These are phyloP conservation scores for Paecilomyces sp. DNA, from an alignment of 2,329 filamentous ascomycete genomes.

Conservation along the genomic window DNA sequence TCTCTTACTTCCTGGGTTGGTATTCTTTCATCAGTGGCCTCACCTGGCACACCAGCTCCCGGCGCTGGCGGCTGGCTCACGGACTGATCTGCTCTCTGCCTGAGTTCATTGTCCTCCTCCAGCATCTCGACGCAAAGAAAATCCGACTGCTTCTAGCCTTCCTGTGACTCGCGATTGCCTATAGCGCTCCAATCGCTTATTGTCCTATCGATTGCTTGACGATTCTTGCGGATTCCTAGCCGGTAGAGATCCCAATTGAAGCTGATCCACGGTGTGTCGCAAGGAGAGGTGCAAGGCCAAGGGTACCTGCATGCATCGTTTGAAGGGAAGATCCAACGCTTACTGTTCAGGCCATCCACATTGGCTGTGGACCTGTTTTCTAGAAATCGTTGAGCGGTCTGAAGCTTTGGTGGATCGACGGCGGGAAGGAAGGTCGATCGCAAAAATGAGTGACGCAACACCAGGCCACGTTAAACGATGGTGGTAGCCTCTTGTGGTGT, in stretches of 20 bases:
- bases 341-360: not conserved
- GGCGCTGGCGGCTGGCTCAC: not conserved
- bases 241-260: not conserved
- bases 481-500: not conserved
- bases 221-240: not conserved
- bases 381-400: not conserved
- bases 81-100: not conserved
- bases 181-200: not conserved
- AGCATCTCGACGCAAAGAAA: not conserved
- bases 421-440: not conserved
- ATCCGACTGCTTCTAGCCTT: not conserved
- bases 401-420: not conserved
- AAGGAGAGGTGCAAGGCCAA: not conserved
- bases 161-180: not conserved
- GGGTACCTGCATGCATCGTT: not conserved
- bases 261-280: not conserved
- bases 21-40: not conserved
- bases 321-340: not conserved
- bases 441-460: not conserved
- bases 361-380: not conserved
- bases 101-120: not conserved
- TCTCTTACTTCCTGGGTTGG: not conserved
- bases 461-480: not conserved
- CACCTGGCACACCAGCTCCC: not conserved
- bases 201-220: not conserved